phyloP scores from a whole-genome alignment of 139 green algal species.

The Diplosphaera chodatii region DNA sequence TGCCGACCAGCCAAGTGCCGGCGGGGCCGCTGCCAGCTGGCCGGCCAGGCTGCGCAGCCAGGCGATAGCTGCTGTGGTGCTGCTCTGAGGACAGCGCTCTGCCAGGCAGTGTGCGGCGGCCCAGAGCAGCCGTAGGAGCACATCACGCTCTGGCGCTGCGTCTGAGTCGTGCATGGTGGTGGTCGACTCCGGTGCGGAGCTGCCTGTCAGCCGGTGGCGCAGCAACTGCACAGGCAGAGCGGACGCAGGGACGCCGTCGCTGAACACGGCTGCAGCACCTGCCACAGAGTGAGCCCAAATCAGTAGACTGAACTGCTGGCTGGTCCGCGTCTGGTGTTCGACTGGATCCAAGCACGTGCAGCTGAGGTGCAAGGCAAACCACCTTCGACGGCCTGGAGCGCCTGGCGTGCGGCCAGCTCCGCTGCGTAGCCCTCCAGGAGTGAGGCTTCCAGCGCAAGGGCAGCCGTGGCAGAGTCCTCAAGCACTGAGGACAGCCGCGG shows the following conservation, averaged over 20 bases:
- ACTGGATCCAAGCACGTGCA: no score
- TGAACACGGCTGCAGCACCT: neutral
- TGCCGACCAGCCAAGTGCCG: neutral
- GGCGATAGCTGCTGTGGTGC: neutral
- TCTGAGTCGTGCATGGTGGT: neutral
- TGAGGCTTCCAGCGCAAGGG: constrained; percentile 26
- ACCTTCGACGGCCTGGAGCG: neutral
- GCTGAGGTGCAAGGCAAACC: neutral
- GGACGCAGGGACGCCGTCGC: neutral
- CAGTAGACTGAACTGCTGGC: no score
- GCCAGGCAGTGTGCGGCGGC: constrained; percentile 28
- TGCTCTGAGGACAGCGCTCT: constrained; percentile 14
- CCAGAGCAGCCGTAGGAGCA: constrained; percentile 22
- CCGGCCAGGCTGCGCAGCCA: constrained; percentile 9
- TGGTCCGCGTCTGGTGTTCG: no score
- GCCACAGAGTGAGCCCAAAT: neutral
- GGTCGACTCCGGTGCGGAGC: neutral
- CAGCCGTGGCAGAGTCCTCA: constrained; percentile 3
- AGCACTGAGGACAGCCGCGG: constrained; percentile 13
- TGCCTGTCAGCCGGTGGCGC: neutral
- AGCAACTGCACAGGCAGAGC: neutral
- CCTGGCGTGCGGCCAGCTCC: constrained; percentile 10
- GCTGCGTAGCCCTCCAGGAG: constrained; percentile 13
- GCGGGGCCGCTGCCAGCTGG: neutral
- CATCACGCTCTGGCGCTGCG: neutral